Base-by-base conservation (phyloP, 129 eudicot species). In the Flaveria trinervia region DNA sequence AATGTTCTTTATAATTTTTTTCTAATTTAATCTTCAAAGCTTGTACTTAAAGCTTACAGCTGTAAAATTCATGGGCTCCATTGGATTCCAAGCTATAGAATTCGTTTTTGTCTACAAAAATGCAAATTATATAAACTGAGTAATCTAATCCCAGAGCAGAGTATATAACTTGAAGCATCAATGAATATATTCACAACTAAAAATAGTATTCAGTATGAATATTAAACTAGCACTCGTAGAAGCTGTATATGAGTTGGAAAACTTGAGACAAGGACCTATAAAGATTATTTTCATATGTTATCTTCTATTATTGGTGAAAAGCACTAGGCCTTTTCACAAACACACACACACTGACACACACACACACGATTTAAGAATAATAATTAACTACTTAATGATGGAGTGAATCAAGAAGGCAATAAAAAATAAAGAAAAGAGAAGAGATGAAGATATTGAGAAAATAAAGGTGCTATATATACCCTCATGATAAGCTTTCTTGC, bases 1-100 rank as follows among this genome's bases (percentile, higher is more conserved):
- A 30, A 45, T 45, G 12, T 45, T 45, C 50, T 44, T 7, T 44
- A 7, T 26, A 61, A 60, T 51, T 11, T 22, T n/a, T 30, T 26
- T 4, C 25, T 60, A 4, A 16, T 26, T 16, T n/a, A 17, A 64
- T 54, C 25, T 39, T 26, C 49, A 45, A 9, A 16, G 14, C 52
- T 64, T 52, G 14, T 33, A 18, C 54, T 10, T 45, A 68, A 30
- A 23, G 51, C 97, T 88, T 86, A 93, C 98, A 80, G 96, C 93
- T 50, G 98, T 91, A 67, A 94, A 94, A 72, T 94, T 94, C 97
- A 94, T 91, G 14, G 98, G 97, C 87, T 94, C 98, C 93, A 86
- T 87, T 7, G 98, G 97, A 74, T 94, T 94, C 98, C 98, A 91
- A 43, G 97, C 83, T 80, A 94, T 87, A 11, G 98, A 89, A 87